These are phyloP conservation scores for Chlamydomonas incerta DNA, from an alignment of 139 green algal genomes.

Conservation along the genomic window DNA sequence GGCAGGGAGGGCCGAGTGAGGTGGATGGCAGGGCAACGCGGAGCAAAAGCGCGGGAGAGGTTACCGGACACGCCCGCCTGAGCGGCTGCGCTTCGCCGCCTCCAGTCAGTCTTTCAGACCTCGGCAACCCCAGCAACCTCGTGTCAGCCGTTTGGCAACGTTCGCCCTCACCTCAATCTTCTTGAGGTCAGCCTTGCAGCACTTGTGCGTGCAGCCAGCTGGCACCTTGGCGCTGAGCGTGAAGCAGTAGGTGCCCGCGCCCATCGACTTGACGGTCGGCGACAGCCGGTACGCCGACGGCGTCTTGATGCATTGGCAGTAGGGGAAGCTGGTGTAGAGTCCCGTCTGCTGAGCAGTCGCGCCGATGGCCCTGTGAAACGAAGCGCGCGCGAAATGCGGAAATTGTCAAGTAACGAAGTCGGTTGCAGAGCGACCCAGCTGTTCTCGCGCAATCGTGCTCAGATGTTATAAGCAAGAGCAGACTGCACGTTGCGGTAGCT, in stretches of 20 bases:
- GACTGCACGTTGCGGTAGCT: too few relatives aligned
- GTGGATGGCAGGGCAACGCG: background rate
- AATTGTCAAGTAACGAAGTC: too few relatives aligned
- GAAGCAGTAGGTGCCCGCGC: conserved; percentile 5
- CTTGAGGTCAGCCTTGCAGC: conserved; percentile 21
- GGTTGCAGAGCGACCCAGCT: too few relatives aligned
- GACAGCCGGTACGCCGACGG: background rate
- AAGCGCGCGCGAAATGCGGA: too few relatives aligned
- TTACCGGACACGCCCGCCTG: background rate
- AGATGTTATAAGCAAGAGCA: too few relatives aligned
- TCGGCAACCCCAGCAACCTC: too few relatives aligned
- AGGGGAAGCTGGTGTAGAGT: conserved; percentile 9
- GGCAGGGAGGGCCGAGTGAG: background rate
- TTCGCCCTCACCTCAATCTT: conserved; percentile 25
- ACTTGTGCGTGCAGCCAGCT: background rate
- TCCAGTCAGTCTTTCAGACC: too few relatives aligned
- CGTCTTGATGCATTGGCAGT: background rate
- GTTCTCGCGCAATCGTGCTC: too few relatives aligned
- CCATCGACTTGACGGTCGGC: background rate
- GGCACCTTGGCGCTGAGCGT: background rate
- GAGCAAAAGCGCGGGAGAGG: background rate
- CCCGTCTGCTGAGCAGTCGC: background rate
- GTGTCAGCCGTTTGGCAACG: too few relatives aligned
- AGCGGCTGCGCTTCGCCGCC: too few relatives aligned
- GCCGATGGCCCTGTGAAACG: too few relatives aligned